Evolutionary conservation across 2,329 filamentous ascomycete species (phyloP), one percentile per base, ranked within the genome.

Genomic region (Emmonsiellopsis sp.): DNA sequence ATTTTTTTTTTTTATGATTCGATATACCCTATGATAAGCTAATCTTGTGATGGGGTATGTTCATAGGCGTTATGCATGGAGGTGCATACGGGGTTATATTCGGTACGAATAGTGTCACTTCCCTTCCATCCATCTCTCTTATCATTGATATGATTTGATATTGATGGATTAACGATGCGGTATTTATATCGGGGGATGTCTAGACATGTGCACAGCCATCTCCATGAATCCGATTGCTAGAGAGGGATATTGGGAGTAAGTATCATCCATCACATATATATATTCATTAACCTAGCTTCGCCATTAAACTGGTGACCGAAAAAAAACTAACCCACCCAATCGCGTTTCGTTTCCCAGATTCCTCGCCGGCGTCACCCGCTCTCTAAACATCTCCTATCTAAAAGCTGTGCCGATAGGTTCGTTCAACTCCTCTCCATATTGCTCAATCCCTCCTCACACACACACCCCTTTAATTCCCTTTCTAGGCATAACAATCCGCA

Each of bases 31-130:
- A 46, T 15, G 31, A 7, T 32, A 46, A 35, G 3, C 31, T 38
- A 38, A 38, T 38, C 9, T n/a, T 38, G 10, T 32, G 20, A 46
- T 3, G 34, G 7, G 9, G n/a, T 15, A 10, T n/a, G 13, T n/a
- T n/a, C n/a, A n/a, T 51, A 62, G 58, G 60, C 13, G 62, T 65
- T 11, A 59, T 64, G 55, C 62, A 64, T 57, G 62, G 62, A 45
- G 86, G 86, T 0, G 75, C 76, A 0, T 86, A 90, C 61, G 76
- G 86, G 55, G 70, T 92, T 50, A 80, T 92, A 75, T 92, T 92
- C 70, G 88, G 77, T 79, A 59, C 56, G 72, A 26, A 26, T 68
- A 16, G 46, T 15, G 2, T 31, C 31, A 20, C 13, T 26, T 35
- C n/a, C 49, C 8, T 40, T 41, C 43, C 13, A 15, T 40, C 5